A percentile compares a stretch with the other conserved stretches of the same genome.
These are phyloP conservation scores for Diaporthe amygdali DNA, from an alignment of 2,329 filamentous ascomycete species.

Conservation along the genomic window DNA sequence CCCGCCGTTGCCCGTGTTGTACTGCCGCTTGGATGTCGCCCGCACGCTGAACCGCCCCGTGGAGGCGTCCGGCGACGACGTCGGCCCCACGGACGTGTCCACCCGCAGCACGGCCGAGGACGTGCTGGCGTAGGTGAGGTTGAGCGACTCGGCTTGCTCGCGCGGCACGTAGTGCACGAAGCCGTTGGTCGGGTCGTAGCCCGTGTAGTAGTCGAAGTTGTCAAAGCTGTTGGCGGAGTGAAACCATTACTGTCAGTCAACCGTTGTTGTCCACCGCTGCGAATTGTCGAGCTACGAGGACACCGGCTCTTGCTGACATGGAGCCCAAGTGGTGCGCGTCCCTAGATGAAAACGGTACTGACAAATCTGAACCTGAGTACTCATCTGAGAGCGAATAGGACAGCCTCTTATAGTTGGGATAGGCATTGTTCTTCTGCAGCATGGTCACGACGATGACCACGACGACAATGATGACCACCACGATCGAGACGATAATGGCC, in stretches of 20 bases:
- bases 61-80: slow-evolving; percentile 40
- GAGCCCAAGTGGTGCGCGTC: not conserved
- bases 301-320: not conserved
- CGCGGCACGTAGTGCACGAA: slow-evolving; percentile 60
- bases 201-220: slow-evolving; percentile 58
- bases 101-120: slow-evolving; percentile 62
- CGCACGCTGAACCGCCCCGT: slow-evolving; percentile 69
- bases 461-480: slow-evolving; percentile 48
- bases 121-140: slow-evolving; percentile 65
- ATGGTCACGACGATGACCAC: slow-evolving; percentile 53
- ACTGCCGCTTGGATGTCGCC: slow-evolving; percentile 64
- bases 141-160: slow-evolving; percentile 37
- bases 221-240: slow-evolving; percentile 35
- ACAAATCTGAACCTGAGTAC: slow-evolving; percentile 53
- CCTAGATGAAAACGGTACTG: not conserved
- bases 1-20: slow-evolving; percentile 51
- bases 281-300: not conserved
- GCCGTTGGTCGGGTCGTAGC: slow-evolving; percentile 55
- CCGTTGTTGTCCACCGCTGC: not conserved
- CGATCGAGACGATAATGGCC: slow-evolving; percentile 43
- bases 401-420: slow-evolving; percentile 54
- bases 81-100: slow-evolving; percentile 56
- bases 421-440: slow-evolving; percentile 41
- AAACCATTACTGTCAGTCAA: not conserved
- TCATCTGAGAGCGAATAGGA: slow-evolving; percentile 54